These are phyloP conservation scores for Brassica hybrid DNA, from an alignment of 441 rosid species.

Conservation along the genomic window DNA sequence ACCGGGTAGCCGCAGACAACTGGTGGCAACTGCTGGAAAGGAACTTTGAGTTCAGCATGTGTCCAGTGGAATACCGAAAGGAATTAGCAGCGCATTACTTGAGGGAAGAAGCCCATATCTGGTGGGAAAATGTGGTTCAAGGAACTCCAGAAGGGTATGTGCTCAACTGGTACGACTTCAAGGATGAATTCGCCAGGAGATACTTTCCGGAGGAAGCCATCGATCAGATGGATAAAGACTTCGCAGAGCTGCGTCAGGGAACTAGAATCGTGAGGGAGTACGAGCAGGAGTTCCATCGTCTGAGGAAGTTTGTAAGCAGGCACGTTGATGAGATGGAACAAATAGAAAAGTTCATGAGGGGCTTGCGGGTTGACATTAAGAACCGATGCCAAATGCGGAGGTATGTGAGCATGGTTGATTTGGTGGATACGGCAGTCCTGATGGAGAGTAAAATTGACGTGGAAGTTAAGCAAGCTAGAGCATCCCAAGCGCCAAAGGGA, in stretches of 20 bases:
- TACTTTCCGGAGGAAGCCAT: background rate
- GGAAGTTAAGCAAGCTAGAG: background rate
- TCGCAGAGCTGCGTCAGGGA: conserved; percentile 9
- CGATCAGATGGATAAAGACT: conserved; percentile 12
- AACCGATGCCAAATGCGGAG: conserved; percentile 2
- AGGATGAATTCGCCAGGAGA: conserved; percentile 1
- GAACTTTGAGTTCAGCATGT: conserved; percentile 1
- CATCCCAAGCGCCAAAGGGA: conserved; percentile 7
- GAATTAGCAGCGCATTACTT: conserved; percentile 11
- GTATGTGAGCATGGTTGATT: background rate
- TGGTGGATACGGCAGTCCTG: conserved; percentile 8
- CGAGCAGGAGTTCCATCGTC: conserved; percentile 16
- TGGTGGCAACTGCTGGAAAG: conserved; percentile 16
- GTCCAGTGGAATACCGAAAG: conserved; percentile 12
- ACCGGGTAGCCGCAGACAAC: background rate
- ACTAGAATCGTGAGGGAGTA: conserved; percentile 12
- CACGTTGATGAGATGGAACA: conserved; percentile 1
- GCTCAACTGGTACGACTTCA: conserved; percentile 17
- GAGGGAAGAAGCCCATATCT: conserved; percentile 14
- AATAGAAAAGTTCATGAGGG: conserved; percentile 3
- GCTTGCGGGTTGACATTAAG: conserved; percentile 1
- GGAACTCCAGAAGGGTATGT: conserved; percentile 11
- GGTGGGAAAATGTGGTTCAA: conserved; percentile 16
- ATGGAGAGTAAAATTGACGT: conserved; percentile 11
- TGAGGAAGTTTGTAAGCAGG: conserved; percentile 12